Base-by-base conservation (phyloP, 768 basidiomycete genomes). In the Panaeolus cyanescens region DNA sequence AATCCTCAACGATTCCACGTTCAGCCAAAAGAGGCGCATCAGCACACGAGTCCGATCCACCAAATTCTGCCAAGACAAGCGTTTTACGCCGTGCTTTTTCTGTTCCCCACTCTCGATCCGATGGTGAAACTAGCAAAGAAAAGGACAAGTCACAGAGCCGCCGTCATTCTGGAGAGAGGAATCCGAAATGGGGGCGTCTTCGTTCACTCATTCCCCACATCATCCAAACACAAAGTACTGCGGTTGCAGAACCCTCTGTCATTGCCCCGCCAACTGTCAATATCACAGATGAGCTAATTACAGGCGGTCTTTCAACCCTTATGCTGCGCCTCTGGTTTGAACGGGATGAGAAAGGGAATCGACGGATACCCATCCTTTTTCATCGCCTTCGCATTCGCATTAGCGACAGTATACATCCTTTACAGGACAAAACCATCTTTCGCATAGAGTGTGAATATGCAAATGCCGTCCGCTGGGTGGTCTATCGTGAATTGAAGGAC, bases 381-480 rank as follows among this genome's bases (percentile, higher is more conserved):
- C 89, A 95, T 70, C 86, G 92, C 25, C 79, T 96, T 53, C 85
- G 93, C 36, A 88, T 96, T 59, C 89, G 91, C 10, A 84, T 96
- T 61, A 93, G 89, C 67, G 94, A 96, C 73, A 93, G 92, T 62
- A 70, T 95, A 28, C 88, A 95, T 75, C 92, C 93, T 4, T 77
- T 92, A 64, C 86, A 93, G 63, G 77, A 85, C 45, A 91, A 91
- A 69, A 86, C 92, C 4, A 87, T 93, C 2, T 96, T 96, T 71
- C 86, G 93, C 15, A 94, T 96, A 65, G 94, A 96, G 74, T 98
- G 95, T 71, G 93, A 97, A 74, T 99, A 99, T 72, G 96, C 94
- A 0, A 95, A 96, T 65, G 89, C 90, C 12, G 87, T 84, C 70
- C 80, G 95, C 72, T 99, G 97, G 96, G 96, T 97, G 30, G 83